Conservation (phyloP, 352 stramenopile genomes). For the Phytophthora gonapodyides region DNA sequence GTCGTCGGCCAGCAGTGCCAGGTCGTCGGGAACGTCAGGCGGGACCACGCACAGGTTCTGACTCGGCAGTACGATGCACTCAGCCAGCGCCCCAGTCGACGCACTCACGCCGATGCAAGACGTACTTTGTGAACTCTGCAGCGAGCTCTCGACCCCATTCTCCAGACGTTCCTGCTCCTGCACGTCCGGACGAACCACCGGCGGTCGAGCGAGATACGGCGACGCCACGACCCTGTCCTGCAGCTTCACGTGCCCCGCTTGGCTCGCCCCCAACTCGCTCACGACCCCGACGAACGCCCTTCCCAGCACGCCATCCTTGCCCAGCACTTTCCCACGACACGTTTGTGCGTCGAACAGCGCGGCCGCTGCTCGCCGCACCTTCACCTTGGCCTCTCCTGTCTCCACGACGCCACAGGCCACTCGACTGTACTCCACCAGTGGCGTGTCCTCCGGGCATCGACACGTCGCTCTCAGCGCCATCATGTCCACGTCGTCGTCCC, state of each 20-base stretch:
- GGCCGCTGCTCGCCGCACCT: constrained; percentile 38
- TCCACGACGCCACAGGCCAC: constrained; percentile 34
- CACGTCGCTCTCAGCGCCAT: constrained; percentile 42
- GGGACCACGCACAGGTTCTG: constrained; percentile 41
- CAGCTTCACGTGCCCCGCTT: constrained; percentile 19
- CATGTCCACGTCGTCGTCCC: constrained; percentile 26
- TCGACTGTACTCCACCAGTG: constrained; percentile 30
- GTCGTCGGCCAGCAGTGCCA: constrained; percentile 51
- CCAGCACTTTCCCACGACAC: constrained; percentile 36
- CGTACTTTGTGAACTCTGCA: not conserved
- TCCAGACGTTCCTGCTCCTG: constrained; percentile 10
- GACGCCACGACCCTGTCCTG: constrained; percentile 45
- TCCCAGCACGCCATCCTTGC: constrained; percentile 50
- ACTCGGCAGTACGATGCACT: constrained; percentile 50
- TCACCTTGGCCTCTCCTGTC: constrained; percentile 40
- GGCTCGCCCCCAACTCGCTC: constrained; percentile 21
- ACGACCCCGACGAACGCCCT: constrained; percentile 47
- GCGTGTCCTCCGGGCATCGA: constrained; percentile 37
- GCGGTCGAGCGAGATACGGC: constrained; percentile 19
- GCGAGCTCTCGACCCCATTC: not conserved
- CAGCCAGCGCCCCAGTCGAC: constrained; percentile 36
- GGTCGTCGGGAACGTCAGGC: constrained; percentile 38
- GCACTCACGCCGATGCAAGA: constrained; percentile 43
- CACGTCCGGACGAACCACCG: not conserved
- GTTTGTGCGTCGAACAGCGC: constrained; percentile 41